phyloP scores from a whole-genome alignment of 108 stramenopile species.

The Cylindrotheca closterium region DNA sequence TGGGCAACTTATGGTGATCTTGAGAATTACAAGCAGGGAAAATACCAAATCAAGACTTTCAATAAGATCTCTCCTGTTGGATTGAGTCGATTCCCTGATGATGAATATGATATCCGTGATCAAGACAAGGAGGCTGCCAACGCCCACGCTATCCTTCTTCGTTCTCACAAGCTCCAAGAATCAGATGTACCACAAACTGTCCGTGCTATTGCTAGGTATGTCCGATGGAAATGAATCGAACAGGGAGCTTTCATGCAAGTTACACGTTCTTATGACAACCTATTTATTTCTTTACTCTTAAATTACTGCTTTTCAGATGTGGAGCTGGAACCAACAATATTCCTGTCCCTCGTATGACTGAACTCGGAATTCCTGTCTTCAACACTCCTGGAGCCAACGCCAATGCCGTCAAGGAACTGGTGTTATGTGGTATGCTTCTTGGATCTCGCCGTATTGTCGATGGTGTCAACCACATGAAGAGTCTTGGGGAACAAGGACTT shows the following conservation, averaged over 20 bases:
- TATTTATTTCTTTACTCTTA: slow-evolving; percentile 1
- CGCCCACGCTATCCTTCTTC: slow-evolving; percentile 86
- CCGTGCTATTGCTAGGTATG: slow-evolving; percentile 84
- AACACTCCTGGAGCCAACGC: slow-evolving; percentile 98
- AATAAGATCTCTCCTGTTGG: slow-evolving; percentile 91
- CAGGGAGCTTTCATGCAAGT: background rate
- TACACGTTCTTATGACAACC: background rate
- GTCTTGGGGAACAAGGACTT: slow-evolving; percentile 77
- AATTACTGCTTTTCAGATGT: slow-evolving; percentile 53
- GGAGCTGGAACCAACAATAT: slow-evolving; percentile 96
- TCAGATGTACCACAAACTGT: slow-evolving; percentile 78
- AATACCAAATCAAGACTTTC: slow-evolving; percentile 90
- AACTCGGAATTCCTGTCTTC: slow-evolving; percentile 94
- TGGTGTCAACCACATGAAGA: slow-evolving; percentile 87
- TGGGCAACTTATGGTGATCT: slow-evolving; percentile 85
- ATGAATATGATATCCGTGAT: slow-evolving; percentile 63
- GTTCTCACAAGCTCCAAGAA: slow-evolving; percentile 88
- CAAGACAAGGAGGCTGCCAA: slow-evolving; percentile 43
- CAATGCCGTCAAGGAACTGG: slow-evolving; percentile 93
- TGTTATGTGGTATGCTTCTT: slow-evolving; percentile 85
- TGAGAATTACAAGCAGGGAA: slow-evolving; percentile 66
- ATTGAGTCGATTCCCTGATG: slow-evolving; percentile 57
- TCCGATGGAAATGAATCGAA: background rate
- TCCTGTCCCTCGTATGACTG: slow-evolving; percentile 89
- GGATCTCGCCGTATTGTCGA: slow-evolving; percentile 81